Evolutionary conservation across 2,329 filamentous ascomycete genomes (phyloP).

Genomic region (Penicillium sp.): DNA sequence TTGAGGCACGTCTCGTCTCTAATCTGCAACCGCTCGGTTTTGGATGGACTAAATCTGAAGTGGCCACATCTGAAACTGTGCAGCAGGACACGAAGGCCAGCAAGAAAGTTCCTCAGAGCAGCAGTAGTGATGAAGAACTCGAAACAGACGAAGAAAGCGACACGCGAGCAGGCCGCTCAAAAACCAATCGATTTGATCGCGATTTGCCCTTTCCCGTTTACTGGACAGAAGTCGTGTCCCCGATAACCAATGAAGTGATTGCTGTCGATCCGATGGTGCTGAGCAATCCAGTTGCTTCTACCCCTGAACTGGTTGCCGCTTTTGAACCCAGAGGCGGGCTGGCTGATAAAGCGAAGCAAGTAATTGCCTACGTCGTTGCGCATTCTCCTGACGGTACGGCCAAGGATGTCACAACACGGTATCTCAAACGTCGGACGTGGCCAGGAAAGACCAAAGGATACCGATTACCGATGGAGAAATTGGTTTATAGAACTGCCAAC

Average conservation of each 20-base stretch:
- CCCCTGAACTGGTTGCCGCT: slow-evolving; percentile 64
- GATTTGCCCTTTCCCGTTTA: slow-evolving; percentile 84
- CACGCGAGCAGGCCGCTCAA: slow-evolving; percentile 13
- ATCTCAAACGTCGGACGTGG: slow-evolving; percentile 74
- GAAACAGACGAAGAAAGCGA: slow-evolving; percentile 12
- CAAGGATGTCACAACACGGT: slow-evolving; percentile 91
- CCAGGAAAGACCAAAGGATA: slow-evolving; percentile 88
- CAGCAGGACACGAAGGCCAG: slow-evolving; percentile 5
- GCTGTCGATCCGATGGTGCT: slow-evolving; percentile 71
- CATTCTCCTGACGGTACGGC: slow-evolving; percentile 80
- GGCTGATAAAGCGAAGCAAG: slow-evolving; percentile 80
- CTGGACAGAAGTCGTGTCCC: slow-evolving; percentile 87
- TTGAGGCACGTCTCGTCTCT: slow-evolving; percentile 79
- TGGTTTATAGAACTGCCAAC: slow-evolving; percentile 68
- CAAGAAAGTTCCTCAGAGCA: slow-evolving; percentile 17
- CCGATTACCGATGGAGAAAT: slow-evolving; percentile 72
- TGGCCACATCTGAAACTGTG: slow-evolving; percentile 53
- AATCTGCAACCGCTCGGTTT: slow-evolving; percentile 85
- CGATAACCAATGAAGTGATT: slow-evolving; percentile 72
- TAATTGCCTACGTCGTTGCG: slow-evolving; percentile 84
- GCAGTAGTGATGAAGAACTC: neutral
- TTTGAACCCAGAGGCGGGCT: slow-evolving; percentile 80
- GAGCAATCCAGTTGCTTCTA: slow-evolving; percentile 65
- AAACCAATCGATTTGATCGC: slow-evolving; percentile 56
- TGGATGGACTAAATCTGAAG: slow-evolving; percentile 84